Evolutionary conservation across 768 basidiomycete species (phyloP), one percentile per base, ranked within the genome.

Genomic region (Boletellus sp.): DNA sequence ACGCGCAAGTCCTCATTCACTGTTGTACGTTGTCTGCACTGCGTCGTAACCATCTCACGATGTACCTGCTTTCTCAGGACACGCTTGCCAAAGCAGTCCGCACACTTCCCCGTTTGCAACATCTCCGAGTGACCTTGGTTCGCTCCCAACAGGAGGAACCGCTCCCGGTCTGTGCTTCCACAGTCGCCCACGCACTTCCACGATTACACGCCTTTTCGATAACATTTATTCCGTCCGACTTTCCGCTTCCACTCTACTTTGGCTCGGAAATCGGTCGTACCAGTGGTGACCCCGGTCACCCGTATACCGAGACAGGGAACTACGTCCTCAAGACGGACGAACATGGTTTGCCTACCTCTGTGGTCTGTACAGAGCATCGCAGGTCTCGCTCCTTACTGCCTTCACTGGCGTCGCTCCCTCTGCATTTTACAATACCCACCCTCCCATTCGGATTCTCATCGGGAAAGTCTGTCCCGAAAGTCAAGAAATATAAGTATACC

Each of bases 1-100:
- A 74, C 76, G 12, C 80, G 80, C 56, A 83, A 80, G 56, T 83
- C 87, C 11, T 86, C 85, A 1, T 84, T 90, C 64, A 84, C 83
- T 50, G 73, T 90, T 34, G 86, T 87, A 78, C 67, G 45, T 40
- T 15, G 24, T 9, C 45, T 24, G 26, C 13, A 17, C 22, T 15
- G 6, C 37, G 35, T 34, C 15, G 3, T 41, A 12, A n/a, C 17
- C 6, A 20, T 44, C 1, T 16, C n/a, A 36, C 13, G 20, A 34
- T 23, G 13, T 17, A 42, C 23, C 34, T n/a, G 3, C n/a, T 51
- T 39, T 55, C 10, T 10, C 33, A 67, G 65, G 63, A 63, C 31
- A 53, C 60, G 4, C 81, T 90, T 54, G 78, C 85, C 2, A 84
- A 80, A 52, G 74, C 76, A 6, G 75, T 86, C 49, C 77, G 80